These are phyloP conservation scores for Eucalyptus dawsonii DNA, from an alignment of 345 rosid species.

Conservation along the genomic window DNA sequence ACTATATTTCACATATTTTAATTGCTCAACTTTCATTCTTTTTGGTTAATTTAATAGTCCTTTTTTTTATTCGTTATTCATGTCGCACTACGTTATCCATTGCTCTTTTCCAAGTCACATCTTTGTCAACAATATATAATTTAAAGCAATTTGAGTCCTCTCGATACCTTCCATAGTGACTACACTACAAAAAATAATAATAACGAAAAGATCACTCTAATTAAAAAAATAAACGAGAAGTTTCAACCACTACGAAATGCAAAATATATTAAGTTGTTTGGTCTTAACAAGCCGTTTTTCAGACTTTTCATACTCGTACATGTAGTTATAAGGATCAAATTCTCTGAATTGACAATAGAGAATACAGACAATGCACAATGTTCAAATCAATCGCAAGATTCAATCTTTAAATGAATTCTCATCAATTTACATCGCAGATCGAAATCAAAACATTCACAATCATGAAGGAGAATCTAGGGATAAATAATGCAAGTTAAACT, in stretches of 20 bases:
- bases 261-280: background rate
- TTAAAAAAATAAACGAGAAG: background rate
- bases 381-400: background rate
- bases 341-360: background rate
- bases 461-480: background rate
- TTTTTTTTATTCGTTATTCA: background rate
- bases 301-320: background rate
- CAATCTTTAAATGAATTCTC: background rate
- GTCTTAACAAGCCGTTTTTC: background rate
- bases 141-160: background rate
- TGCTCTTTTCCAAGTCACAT: background rate
- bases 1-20: background rate
- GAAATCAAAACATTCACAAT: background rate
- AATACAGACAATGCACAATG: rapidly evolving
- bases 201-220: background rate
- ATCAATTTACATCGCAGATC: rapidly evolving
- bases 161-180: background rate
- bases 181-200: background rate
- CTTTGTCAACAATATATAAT: background rate
- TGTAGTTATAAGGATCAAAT: background rate
- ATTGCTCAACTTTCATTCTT: background rate
- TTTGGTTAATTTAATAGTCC: background rate
- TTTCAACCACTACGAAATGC: background rate
- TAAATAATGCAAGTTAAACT: background rate
- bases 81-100: background rate